Conservation (phyloP, 306 rosid species). For the Abrus pulchellus region DNA sequence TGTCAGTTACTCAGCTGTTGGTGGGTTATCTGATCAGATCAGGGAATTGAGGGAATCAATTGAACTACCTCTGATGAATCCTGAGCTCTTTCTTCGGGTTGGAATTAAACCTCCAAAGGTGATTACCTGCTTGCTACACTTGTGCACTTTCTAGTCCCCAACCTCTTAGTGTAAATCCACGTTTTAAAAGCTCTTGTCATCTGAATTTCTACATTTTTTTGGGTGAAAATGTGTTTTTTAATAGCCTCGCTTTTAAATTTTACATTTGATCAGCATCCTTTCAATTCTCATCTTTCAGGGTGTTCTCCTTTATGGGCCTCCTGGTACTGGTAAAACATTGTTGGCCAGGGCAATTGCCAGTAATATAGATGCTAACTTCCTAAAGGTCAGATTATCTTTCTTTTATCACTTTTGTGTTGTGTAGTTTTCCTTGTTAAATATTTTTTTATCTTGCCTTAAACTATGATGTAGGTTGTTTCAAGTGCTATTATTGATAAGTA, state of each 20-base stretch:
- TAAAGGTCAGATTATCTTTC: slow-evolving; percentile 67
- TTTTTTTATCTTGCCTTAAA: slow-evolving; percentile 27
- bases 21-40: slow-evolving; percentile 97
- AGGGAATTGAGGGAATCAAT: slow-evolving; percentile 96
- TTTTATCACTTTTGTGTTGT: slow-evolving; percentile 7
- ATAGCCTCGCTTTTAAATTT: slow-evolving; percentile 27
- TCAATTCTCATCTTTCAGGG: slow-evolving; percentile 65
- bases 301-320: slow-evolving; percentile 98
- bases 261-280: slow-evolving; percentile 33
- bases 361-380: slow-evolving; percentile 93
- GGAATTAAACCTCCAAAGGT: slow-evolving; percentile 99
- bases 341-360: slow-evolving; percentile 98
- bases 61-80: slow-evolving; percentile 96
- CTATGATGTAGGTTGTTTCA: slow-evolving; percentile 79
- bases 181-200: background rate
- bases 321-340: slow-evolving; percentile 97
- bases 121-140: background rate
- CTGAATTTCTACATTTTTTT: background rate
- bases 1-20: slow-evolving; percentile 98
- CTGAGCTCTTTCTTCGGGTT: slow-evolving; percentile 94
- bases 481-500: slow-evolving; percentile 97
- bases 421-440: slow-evolving; percentile 16
- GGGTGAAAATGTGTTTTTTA: slow-evolving; percentile 16
- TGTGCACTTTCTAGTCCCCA: slow-evolving; percentile 6
- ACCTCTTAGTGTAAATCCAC: slow-evolving; percentile 1